Conservation (phyloP, 495 filamentous ascomycete species). For the Lasiosphaeria miniovina region DNA sequence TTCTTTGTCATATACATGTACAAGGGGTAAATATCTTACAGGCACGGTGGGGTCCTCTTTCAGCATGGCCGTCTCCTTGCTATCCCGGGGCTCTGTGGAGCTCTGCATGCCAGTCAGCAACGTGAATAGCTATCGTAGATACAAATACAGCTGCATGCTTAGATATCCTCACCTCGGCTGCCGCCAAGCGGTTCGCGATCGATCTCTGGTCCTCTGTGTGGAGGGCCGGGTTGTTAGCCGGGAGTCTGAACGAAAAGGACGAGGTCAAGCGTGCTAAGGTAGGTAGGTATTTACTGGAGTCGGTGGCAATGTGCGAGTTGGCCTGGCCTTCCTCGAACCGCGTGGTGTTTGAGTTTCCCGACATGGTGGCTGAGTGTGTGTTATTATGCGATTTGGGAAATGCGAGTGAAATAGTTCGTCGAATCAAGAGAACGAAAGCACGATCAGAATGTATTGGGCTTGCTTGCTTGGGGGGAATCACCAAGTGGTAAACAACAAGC, state of each 20-base stretch:
- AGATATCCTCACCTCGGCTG: slow-evolving; percentile 45
- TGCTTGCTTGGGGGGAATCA: too few relatives aligned
- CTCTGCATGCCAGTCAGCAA: background rate
- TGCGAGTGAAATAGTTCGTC: background rate
- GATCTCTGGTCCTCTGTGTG: slow-evolving; percentile 69
- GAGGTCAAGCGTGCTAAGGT: background rate
- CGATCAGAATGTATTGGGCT: background rate
- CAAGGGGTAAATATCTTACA: slow-evolving; percentile 42
- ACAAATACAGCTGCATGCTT: background rate
- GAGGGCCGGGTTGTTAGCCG: background rate
- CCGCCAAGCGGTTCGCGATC: slow-evolving; percentile 72
- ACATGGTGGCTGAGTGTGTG: background rate
- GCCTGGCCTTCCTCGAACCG: slow-evolving; percentile 66
- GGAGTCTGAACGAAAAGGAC: background rate
- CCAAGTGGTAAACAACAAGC: too few relatives aligned
- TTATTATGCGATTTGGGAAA: background rate
- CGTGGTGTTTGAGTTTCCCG: background rate
- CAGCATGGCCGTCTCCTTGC: slow-evolving; percentile 53
- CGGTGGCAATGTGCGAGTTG: slow-evolving; percentile 63
- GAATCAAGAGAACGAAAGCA: background rate
- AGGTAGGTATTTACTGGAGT: slow-evolving; percentile 56
- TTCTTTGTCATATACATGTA: background rate
- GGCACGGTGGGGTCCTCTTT: slow-evolving; percentile 68
- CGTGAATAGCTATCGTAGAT: background rate
- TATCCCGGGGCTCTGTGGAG: slow-evolving; percentile 25